Percentiles rank a stretch among this genome's conserved stretches.
Conservation (phyloP, 176 grass and related monocot species). For the Phragmites australis region DNA sequence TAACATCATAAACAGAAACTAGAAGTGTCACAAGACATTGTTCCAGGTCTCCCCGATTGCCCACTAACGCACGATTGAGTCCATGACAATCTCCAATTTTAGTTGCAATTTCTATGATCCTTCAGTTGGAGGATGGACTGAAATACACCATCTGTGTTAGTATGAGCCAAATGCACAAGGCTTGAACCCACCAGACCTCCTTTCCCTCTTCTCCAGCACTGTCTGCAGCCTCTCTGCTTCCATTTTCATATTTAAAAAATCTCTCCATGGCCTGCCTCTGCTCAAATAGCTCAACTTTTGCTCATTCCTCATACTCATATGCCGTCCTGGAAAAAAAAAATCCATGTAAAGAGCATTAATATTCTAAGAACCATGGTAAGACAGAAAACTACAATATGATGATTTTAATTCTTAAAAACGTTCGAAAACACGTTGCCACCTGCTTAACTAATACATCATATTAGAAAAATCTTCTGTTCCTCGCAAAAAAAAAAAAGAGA, state of each 20-base stretch:
- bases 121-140: background rate
- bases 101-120: background rate
- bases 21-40: no score
- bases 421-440: background rate
- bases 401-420: background rate
- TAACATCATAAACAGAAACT: no score
- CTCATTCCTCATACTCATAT: constrained; percentile 45
- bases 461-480: background rate
- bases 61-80: no score
- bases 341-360: background rate
- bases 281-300: constrained; percentile 40
- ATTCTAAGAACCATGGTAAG: background rate
- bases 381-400: background rate
- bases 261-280: constrained; percentile 50
- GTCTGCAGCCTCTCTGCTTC: constrained; percentile 46
- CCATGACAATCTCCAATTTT: background rate
- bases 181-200: constrained; percentile 30
- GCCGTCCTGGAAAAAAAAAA: constrained; percentile 25
- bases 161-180: background rate
- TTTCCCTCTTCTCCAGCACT: constrained; percentile 41
- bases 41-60: no score
- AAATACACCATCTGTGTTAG: background rate
- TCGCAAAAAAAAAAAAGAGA: no score
- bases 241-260: constrained; percentile 44
- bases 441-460: background rate